Evolutionary conservation across 2,329 filamentous ascomycete species (phyloP).

Genomic region (Talaromyces sp.): DNA sequence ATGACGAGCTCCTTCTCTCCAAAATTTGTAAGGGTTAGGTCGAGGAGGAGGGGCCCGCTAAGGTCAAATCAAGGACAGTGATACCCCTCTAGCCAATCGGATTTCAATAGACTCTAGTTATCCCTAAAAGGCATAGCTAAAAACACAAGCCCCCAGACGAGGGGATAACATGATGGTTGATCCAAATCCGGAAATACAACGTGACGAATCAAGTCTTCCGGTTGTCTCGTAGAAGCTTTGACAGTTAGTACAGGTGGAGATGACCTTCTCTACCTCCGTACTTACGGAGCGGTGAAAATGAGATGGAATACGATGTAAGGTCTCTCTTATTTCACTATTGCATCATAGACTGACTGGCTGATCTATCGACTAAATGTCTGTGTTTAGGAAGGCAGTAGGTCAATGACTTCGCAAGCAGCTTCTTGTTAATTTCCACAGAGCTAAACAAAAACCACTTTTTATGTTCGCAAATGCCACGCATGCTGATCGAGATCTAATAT

Average conservation of each 20-base stretch:
- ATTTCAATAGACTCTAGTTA: too few relatives aligned
- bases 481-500: neutral
- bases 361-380: neutral
- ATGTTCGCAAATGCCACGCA: neutral
- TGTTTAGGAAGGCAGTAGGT: neutral
- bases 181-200: neutral
- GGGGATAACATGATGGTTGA: neutral
- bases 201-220: neutral
- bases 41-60: too few relatives aligned
- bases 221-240: neutral
- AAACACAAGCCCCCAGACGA: too few relatives aligned
- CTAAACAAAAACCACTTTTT: neutral
- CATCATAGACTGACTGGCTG: neutral
- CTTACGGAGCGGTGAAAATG: neutral
- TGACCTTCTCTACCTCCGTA: neutral
- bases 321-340: neutral
- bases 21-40: neutral
- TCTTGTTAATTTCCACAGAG: neutral
- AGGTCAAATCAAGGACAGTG: too few relatives aligned
- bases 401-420: neutral
- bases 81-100: too few relatives aligned
- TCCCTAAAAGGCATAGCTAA: too few relatives aligned
- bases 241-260: neutral
- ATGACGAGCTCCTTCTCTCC: neutral
- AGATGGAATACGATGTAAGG: neutral